A percentile compares a stretch with the other conserved stretches of the same genome.
These are phyloP conservation scores for Trametes gibbosa DNA, from an alignment of 768 basidiomycete genomes.

Conservation along the genomic window DNA sequence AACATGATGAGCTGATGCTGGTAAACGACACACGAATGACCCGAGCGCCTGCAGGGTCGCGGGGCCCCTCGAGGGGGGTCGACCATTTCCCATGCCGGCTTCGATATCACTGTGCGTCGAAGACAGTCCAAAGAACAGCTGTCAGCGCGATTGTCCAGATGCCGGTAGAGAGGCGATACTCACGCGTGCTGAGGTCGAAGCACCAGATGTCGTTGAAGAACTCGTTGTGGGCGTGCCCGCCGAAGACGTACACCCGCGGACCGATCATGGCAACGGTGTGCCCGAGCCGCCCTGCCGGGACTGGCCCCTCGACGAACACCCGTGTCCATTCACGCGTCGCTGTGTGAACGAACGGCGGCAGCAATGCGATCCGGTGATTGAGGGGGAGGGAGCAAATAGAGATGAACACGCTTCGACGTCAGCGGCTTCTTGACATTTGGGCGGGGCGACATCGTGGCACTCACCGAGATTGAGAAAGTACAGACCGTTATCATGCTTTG, in stretches of 20 bases:
- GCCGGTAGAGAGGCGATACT: conserved; percentile 31
- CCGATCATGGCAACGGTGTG: conserved; percentile 89
- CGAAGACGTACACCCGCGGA: conserved; percentile 87
- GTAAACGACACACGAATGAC: conserved; percentile 79
- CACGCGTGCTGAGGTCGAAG: conserved; percentile 90
- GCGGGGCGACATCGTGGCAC: conserved; percentile 28
- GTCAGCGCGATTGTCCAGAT: neutral
- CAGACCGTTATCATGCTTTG: conserved; percentile 73
- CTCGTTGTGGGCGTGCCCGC: conserved; percentile 87
- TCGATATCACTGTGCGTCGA: conserved; percentile 59
- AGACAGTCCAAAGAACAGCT: neutral
- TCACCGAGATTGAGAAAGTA: conserved; percentile 89
- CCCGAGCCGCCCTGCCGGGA: conserved; percentile 85
- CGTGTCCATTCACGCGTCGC: conserved; percentile 91
- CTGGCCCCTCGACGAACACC: conserved; percentile 66
- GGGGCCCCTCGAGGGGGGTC: conserved; percentile 51
- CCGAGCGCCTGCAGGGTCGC: conserved; percentile 75
- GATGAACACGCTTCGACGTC: too few relatives aligned
- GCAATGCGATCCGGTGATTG: too few relatives aligned
- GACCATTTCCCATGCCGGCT: conserved; percentile 75
- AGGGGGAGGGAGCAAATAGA: too few relatives aligned
- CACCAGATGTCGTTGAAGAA: conserved; percentile 93
- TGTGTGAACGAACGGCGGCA: conserved; percentile 29
- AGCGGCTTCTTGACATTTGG: neutral
- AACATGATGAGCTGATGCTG: conserved; percentile 58